Conservation (phyloP, 2,329 filamentous ascomycete genomes). For the Trichoderma simmonsii region DNA sequence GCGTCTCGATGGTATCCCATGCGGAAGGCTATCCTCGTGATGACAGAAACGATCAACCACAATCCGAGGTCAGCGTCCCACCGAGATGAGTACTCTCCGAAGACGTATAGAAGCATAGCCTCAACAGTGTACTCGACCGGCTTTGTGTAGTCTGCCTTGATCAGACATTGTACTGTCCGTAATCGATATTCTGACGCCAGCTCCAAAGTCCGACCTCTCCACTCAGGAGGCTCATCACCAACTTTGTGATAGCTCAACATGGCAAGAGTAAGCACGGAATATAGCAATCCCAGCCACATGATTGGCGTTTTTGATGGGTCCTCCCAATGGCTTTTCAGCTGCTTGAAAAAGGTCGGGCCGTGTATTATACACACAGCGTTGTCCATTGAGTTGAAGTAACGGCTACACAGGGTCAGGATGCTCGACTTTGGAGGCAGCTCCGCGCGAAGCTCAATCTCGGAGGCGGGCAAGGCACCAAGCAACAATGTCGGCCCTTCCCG, state of each 20-base stretch:
- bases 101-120: constrained; percentile 70
- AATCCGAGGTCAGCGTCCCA: constrained; percentile 71
- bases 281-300: constrained; percentile 76
- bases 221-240: constrained; percentile 76
- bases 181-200: constrained; percentile 63
- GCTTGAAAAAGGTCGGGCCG: constrained; percentile 78
- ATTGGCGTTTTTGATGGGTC: constrained; percentile 69
- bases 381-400: constrained; percentile 85
- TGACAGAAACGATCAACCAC: constrained; percentile 55
- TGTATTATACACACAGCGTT: constrained; percentile 73
- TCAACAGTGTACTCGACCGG: constrained; percentile 74
- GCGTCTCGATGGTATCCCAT: constrained; percentile 79
- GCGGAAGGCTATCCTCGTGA: constrained; percentile 58
- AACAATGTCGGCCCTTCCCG: constrained; percentile 72
- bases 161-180: constrained; percentile 73
- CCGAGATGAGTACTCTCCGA: constrained; percentile 70
- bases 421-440: constrained; percentile 77
- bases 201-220: constrained; percentile 62
- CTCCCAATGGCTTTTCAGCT: constrained; percentile 64
- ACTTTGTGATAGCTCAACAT: constrained; percentile 77
- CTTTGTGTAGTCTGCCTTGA: constrained; percentile 73
- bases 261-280: constrained; percentile 71
- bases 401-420: constrained; percentile 78
- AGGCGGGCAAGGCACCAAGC: constrained; percentile 69
- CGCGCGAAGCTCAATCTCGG: constrained; percentile 72